Evolutionary conservation across 2,329 filamentous ascomycete species (phyloP).

Genomic region (Cercospora canescens): DNA sequence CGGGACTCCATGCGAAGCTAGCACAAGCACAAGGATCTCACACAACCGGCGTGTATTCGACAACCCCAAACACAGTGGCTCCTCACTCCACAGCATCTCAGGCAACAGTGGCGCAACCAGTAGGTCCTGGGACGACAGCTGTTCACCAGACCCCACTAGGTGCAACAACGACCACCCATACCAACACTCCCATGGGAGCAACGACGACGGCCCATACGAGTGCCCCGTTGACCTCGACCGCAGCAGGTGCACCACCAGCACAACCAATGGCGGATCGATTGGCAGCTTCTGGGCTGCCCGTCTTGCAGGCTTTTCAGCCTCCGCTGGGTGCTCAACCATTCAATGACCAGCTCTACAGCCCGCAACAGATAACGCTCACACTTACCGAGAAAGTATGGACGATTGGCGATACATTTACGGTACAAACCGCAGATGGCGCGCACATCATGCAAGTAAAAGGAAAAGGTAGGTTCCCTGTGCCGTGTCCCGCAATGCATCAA

Average conservation of each 20-base stretch:
- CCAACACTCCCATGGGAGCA: not conserved
- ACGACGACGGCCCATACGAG: not conserved
- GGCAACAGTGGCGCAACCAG: not conserved
- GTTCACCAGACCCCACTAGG: not conserved
- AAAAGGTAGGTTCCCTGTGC: slow-evolving; percentile 32
- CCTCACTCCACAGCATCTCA: not conserved
- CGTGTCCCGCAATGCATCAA: not conserved
- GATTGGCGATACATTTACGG: slow-evolving; percentile 65
- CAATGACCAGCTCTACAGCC: slow-evolving; percentile 28
- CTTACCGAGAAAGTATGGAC: slow-evolving; percentile 60
- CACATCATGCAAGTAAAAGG: slow-evolving; percentile 59
- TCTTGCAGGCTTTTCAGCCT: slow-evolving; percentile 29
- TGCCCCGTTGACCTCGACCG: not conserved
- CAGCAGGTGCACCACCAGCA: not conserved
- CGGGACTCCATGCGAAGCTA: not conserved
- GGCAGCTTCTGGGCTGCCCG: not conserved
- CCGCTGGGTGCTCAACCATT: slow-evolving; percentile 34
- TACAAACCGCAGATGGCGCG: slow-evolving; percentile 56
- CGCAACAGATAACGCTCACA: slow-evolving; percentile 45
- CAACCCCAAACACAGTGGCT: not conserved
- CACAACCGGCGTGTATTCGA: not conserved
- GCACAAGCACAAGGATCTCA: not conserved
- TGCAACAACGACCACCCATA: not conserved
- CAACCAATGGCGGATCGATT: not conserved
- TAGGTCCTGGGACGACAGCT: not conserved